These are phyloP conservation scores for Prosopis cineraria DNA, from an alignment of 306 rosid genomes.

Conservation along the genomic window DNA sequence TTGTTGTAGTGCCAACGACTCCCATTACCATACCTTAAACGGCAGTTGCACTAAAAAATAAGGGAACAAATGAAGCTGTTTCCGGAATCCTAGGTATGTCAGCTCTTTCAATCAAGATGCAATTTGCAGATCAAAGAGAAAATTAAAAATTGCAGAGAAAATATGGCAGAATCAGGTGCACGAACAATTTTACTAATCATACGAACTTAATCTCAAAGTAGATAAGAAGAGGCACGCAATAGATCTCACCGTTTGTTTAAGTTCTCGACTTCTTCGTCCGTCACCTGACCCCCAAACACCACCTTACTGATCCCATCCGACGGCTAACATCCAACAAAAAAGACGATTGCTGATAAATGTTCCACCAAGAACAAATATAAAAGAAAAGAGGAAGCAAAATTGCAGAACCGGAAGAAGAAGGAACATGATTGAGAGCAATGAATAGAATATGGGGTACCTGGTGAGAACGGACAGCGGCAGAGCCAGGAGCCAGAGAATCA, in stretches of 20 bases:
- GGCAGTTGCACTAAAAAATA: neutral
- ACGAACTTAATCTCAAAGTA: neutral
- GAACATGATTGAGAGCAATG: neutral
- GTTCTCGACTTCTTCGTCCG: slow-evolving; percentile 88
- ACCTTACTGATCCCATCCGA: slow-evolving; percentile 98
- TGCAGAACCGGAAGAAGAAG: neutral
- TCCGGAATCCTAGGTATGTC: slow-evolving; percentile 2
- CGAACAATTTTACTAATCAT: neutral
- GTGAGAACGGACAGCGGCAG: slow-evolving; percentile 46
- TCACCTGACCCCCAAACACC: slow-evolving; percentile 98
- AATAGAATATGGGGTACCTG: slow-evolving; percentile 45
- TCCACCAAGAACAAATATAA: neutral
- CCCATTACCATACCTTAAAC: neutral
- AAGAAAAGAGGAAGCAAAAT: neutral
- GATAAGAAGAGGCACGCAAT: slow-evolving; percentile 1
- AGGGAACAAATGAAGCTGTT: neutral
- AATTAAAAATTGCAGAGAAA: neutral
- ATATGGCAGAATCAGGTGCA: neutral
- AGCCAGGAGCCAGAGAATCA: slow-evolving; percentile 49
- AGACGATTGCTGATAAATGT: neutral
- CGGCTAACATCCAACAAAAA: slow-evolving; percentile 54
- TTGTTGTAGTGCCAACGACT: neutral
- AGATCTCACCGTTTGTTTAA: slow-evolving; percentile 99
- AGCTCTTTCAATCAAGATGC: neutral
- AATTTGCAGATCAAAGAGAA: slow-evolving; percentile 39